Conservation (phyloP, 805 yeast genomes). For the Priceomyces castillae region DNA sequence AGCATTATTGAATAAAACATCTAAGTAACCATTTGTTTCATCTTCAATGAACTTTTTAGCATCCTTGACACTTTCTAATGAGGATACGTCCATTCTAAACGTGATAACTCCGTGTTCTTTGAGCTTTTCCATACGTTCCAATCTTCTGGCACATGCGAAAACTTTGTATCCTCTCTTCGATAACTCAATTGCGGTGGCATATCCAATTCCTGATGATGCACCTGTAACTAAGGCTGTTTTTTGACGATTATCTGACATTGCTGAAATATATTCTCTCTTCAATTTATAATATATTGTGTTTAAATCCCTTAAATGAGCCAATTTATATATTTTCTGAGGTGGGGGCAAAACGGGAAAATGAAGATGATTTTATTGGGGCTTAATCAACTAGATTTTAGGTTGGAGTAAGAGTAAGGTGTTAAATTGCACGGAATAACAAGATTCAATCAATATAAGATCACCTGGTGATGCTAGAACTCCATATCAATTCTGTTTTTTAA, state of each 20-base stretch:
- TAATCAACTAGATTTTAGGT: no score
- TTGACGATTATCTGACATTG: constrained; percentile 16
- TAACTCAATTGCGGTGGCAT: constrained; percentile 46
- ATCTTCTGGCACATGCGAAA: constrained; percentile 72
- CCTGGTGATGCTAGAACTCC: no score
- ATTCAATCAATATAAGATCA: no score
- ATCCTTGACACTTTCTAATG: constrained; percentile 43
- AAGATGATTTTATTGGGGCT: no score
- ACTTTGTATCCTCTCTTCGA: constrained; percentile 55
- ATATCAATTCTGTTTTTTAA: no score
- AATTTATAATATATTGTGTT: no score
- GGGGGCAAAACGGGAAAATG: no score
- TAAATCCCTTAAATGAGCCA: no score
- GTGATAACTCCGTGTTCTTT: constrained; percentile 44
- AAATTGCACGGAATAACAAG: no score
- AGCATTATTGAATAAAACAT: constrained; percentile 70
- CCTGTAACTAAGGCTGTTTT: constrained; percentile 57
- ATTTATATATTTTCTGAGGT: no score
- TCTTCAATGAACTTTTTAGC: constrained; percentile 42
- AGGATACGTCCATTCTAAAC: constrained; percentile 57
- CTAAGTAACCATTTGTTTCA: constrained; percentile 50
- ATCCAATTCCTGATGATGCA: constrained; percentile 57
- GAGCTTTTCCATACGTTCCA: constrained; percentile 56
- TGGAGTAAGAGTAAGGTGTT: no score
- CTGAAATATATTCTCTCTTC: no score